phyloP scores from a whole-genome alignment of 2,329 filamentous ascomycete genomes.

The Neonectria magnoliae region DNA sequence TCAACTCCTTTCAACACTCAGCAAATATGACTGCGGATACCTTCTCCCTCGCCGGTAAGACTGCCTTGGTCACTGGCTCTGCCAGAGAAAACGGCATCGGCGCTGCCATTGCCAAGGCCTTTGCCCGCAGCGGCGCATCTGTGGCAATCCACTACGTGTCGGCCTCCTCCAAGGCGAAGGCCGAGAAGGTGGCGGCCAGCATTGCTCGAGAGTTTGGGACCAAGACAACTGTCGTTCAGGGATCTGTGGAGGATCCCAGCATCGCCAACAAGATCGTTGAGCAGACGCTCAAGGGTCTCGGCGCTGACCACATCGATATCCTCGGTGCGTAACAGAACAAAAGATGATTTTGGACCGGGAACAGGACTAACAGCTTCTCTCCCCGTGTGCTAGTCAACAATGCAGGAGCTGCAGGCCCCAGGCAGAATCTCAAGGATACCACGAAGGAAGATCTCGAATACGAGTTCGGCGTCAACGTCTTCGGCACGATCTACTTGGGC shows the following conservation, averaged over 20 bases:
- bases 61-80: slow-evolving; percentile 54
- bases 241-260: slow-evolving; percentile 23
- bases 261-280: slow-evolving; percentile 44
- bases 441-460: slow-evolving; percentile 39
- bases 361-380: background rate
- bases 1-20: background rate
- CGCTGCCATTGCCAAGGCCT: slow-evolving; percentile 47
- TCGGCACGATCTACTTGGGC: slow-evolving; percentile 44
- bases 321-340: slow-evolving; percentile 42
- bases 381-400: slow-evolving; percentile 46
- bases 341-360: background rate
- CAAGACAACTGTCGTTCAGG: slow-evolving; percentile 44
- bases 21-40: slow-evolving; percentile 16
- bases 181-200: slow-evolving; percentile 42
- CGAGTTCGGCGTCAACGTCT: slow-evolving; percentile 46
- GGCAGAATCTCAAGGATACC: slow-evolving; percentile 32
- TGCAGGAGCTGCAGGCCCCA: slow-evolving; percentile 36
- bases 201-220: slow-evolving; percentile 42
- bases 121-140: slow-evolving; percentile 50
- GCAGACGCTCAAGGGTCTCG: slow-evolving; percentile 45
- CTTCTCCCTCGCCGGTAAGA: slow-evolving; percentile 50
- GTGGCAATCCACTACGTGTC: slow-evolving; percentile 52
- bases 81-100: slow-evolving; percentile 53
- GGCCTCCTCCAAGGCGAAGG: slow-evolving; percentile 41
- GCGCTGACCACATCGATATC: slow-evolving; percentile 49